phyloP scores from a whole-genome alignment of 768 basidiomycete species.

The Boletus subparvulus region DNA sequence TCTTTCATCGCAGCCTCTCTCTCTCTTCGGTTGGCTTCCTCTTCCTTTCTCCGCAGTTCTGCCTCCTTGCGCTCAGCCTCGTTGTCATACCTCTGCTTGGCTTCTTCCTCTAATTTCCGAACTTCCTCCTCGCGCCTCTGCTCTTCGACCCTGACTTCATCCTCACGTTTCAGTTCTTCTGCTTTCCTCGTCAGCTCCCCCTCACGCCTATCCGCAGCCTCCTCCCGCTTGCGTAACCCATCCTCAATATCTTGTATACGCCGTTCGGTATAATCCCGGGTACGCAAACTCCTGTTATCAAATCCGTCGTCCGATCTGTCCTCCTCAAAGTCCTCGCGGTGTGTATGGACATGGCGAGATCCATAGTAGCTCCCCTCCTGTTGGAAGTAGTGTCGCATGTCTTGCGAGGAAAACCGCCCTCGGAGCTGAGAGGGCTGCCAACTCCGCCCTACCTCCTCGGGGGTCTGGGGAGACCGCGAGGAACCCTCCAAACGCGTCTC shows the following conservation, averaged over 20 bases:
- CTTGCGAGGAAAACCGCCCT: constrained; percentile 30
- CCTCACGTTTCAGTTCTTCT: constrained; percentile 36
- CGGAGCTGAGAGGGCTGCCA: constrained; percentile 32
- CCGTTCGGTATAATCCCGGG: constrained; percentile 32
- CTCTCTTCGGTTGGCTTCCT: constrained; percentile 33
- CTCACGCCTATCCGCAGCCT: constrained; percentile 35
- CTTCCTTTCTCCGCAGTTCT: constrained; percentile 32
- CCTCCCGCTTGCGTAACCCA: constrained; percentile 32
- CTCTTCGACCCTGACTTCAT: constrained; percentile 30
- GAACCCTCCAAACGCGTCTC: constrained; percentile 30
- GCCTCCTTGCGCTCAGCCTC: constrained; percentile 27
- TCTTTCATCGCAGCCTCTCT: constrained; percentile 27
- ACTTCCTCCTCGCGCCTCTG: constrained; percentile 31
- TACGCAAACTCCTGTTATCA: constrained; percentile 32
- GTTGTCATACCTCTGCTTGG: constrained; percentile 25
- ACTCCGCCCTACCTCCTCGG: constrained; percentile 30
- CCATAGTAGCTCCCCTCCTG: constrained; percentile 17
- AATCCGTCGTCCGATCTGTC: constrained; percentile 32
- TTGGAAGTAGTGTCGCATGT: constrained; percentile 29
- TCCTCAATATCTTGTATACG: constrained; percentile 34
- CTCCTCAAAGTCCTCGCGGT: constrained; percentile 31
- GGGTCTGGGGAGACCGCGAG: constrained; percentile 31
- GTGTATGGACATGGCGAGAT: constrained; percentile 24
- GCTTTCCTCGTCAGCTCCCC: constrained; percentile 36
- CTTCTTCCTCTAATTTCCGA: constrained; percentile 27